phyloP scores from a whole-genome alignment of 2,329 filamentous ascomycete genomes.

The Fusarium cicatricum region DNA sequence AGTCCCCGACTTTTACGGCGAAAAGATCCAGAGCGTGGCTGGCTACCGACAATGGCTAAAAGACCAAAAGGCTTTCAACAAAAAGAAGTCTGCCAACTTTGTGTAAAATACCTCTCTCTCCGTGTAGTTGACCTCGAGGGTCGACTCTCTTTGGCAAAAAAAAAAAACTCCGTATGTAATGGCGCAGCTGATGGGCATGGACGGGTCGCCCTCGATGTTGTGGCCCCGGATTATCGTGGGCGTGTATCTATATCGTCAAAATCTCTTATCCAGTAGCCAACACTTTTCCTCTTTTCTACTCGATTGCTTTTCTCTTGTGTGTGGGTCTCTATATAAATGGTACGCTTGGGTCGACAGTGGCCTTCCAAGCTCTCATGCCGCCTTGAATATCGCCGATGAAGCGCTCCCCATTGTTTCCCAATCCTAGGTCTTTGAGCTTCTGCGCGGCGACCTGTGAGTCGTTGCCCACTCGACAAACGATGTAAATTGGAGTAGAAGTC shows the following conservation, averaged over 20 bases:
- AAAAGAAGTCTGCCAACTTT: conserved; percentile 81
- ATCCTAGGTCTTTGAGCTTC: conserved; percentile 69
- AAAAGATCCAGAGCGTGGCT: conserved; percentile 93
- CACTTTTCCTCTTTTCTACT: conserved; percentile 26
- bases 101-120: conserved; percentile 51
- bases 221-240: conserved; percentile 29
- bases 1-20: conserved; percentile 97
- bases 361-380: conserved; percentile 77
- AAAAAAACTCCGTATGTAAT: conserved; percentile 34
- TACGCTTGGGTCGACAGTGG: conserved; percentile 67
- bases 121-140: background rate
- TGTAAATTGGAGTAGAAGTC: conserved; percentile 66
- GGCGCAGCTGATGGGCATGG: conserved; percentile 33
- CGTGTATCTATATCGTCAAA: conserved; percentile 43
- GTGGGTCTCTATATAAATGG: conserved; percentile 63
- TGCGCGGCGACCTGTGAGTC: conserved; percentile 77
- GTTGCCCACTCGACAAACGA: conserved; percentile 79
- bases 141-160: conserved; percentile 19
- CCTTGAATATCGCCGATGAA: conserved; percentile 76
- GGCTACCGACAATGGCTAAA: conserved; percentile 97
- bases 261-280: conserved; percentile 37
- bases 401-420: conserved; percentile 60
- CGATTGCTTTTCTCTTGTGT: conserved; percentile 3
- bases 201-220: conserved; percentile 24
- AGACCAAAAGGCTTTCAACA: conserved; percentile 96